Conservation (phyloP, 352 stramenopile genomes). For the Albugo candida region DNA sequence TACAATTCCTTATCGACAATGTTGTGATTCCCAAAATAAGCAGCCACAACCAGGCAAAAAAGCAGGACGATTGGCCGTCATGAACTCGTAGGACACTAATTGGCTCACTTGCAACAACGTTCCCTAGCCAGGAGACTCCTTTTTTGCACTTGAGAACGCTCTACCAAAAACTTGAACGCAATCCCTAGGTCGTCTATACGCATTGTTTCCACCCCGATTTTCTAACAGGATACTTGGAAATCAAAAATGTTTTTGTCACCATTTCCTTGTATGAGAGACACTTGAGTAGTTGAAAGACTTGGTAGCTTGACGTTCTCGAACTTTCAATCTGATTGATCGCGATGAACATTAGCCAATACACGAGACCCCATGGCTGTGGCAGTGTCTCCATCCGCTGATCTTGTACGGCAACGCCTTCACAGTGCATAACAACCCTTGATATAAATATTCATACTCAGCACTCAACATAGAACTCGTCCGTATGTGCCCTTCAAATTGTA, state of each 20-base stretch:
- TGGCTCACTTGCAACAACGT: no score
- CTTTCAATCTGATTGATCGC: slow-evolving; percentile 46
- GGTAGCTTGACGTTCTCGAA: slow-evolving; percentile 32
- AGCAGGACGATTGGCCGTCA: no score
- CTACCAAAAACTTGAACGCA: slow-evolving; percentile 65
- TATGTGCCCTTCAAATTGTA: slow-evolving; percentile 36
- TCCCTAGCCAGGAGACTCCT: no score
- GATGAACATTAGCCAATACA: slow-evolving; percentile 44
- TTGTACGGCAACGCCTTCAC: slow-evolving; percentile 48
- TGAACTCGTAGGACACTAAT: no score
- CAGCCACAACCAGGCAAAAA: no score
- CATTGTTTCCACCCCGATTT: slow-evolving; percentile 27
- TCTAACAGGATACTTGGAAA: slow-evolving; percentile 18
- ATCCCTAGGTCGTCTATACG: slow-evolving; percentile 46
- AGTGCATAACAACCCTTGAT: slow-evolving; percentile 35
- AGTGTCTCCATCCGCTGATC: slow-evolving; percentile 69
- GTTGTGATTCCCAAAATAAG: no score
- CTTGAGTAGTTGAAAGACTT: slow-evolving; percentile 48
- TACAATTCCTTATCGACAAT: no score
- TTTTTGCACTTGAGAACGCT: no score
- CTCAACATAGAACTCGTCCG: slow-evolving; percentile 39
- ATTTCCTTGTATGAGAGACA: slow-evolving; percentile 35
- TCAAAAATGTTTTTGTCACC: slow-evolving; percentile 13
- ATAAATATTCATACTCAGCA: slow-evolving; percentile 20
- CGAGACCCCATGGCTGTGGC: slow-evolving; percentile 15